Evolutionary conservation across 768 basidiomycete species (phyloP).

Genomic region (Trametes gibbosa): DNA sequence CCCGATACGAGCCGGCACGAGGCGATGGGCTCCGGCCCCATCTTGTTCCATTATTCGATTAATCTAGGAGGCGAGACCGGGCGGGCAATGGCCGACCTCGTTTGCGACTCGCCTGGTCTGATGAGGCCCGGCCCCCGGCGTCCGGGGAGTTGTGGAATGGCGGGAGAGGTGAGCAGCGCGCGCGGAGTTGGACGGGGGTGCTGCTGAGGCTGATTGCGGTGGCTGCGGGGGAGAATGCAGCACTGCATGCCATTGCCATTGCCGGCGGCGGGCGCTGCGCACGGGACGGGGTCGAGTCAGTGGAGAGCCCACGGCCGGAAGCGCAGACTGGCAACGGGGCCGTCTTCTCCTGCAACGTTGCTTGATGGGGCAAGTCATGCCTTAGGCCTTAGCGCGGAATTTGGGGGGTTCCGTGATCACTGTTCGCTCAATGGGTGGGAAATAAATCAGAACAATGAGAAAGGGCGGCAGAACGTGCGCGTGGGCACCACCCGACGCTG

Average conservation of each 20-base stretch:
- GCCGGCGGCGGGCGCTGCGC: constrained; percentile 1
- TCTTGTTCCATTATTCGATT: neutral
- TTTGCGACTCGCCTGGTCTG: neutral
- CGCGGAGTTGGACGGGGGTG: neutral
- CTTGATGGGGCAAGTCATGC: neutral
- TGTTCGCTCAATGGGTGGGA: neutral
- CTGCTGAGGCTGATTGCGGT: neutral
- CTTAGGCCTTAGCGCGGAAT: neutral
- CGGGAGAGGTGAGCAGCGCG: no score
- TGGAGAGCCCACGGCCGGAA: neutral
- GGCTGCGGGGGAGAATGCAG: neutral
- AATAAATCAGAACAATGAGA: neutral
- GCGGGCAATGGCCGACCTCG: neutral
- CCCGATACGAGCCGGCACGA: neutral
- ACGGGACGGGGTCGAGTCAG: constrained; percentile 1
- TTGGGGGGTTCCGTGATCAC: neutral
- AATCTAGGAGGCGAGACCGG: neutral
- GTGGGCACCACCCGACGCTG: neutral
- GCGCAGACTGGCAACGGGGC: constrained; percentile 6
- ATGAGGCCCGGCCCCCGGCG: neutral
- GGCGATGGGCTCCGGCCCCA: neutral
- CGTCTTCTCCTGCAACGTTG: neutral
- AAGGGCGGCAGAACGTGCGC: neutral
- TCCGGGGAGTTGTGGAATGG: no score
- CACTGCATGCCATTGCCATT: constrained; percentile 4